phyloP scores from a whole-genome alignment of 768 basidiomycete genomes.

The Leccinum obscurum region DNA sequence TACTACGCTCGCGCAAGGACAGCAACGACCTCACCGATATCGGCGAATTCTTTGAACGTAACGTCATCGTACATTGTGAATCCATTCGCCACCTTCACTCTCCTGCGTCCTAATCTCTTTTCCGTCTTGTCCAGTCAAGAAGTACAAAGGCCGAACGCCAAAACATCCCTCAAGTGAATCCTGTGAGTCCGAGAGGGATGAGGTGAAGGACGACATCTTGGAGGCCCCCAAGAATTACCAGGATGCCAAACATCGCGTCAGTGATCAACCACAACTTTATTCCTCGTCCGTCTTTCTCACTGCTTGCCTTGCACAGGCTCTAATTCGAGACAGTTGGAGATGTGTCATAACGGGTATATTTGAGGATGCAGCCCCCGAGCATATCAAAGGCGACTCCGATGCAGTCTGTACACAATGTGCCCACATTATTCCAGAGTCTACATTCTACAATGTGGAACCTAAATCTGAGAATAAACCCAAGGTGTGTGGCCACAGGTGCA shows the following conservation, averaged over 20 bases:
- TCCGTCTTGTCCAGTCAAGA: slow-evolving; percentile 12
- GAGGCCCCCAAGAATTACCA: slow-evolving; percentile 2
- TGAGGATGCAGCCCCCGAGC: slow-evolving; percentile 11
- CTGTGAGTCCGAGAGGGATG: slow-evolving; percentile 11
- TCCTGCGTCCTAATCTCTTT: neutral
- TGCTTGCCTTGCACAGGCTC: slow-evolving; percentile 27
- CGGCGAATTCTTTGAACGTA: slow-evolving; percentile 7
- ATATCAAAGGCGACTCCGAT: neutral
- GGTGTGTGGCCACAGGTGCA: neutral
- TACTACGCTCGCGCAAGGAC: slow-evolving; percentile 5
- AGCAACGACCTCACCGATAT: neutral
- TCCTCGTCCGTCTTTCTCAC: neutral
- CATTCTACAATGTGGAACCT: neutral
- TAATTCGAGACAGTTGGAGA: slow-evolving; percentile 36
- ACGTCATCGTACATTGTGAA: slow-evolving; percentile 8
- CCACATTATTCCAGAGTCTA: slow-evolving; percentile 10
- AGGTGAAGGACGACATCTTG: neutral
- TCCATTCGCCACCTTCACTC: neutral
- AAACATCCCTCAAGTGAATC: slow-evolving; percentile 17
- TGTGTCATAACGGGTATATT: slow-evolving; percentile 34
- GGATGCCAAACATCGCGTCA: slow-evolving; percentile 6
- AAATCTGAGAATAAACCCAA: neutral
- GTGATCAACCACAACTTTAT: neutral
- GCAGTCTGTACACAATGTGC: neutral
- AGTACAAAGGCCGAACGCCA: slow-evolving; percentile 22